Conservation (phyloP, 441 rosid species). For the Arabidopsis hybrid region DNA sequence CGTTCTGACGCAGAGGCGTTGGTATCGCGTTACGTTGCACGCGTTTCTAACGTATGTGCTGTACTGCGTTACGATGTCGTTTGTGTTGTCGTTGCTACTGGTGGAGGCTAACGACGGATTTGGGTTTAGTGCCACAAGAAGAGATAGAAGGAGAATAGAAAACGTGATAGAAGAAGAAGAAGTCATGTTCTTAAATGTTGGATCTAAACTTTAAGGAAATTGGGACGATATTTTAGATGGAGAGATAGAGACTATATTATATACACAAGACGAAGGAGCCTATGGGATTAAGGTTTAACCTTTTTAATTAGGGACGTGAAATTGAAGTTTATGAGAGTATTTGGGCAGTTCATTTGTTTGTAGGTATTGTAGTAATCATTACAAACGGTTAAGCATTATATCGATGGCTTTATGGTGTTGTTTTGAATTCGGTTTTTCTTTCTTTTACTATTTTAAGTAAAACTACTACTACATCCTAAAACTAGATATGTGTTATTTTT, state of each 20-base stretch:
- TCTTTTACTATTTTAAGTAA: conserved; percentile 13
- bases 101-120: conserved; percentile 22
- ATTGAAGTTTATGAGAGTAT: conserved; percentile 5
- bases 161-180: conserved; percentile 17
- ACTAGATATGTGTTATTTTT: not conserved
- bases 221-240: not conserved
- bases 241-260: conserved; percentile 1
- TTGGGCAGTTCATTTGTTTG: conserved; percentile 22
- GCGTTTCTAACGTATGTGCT: conserved; percentile 62
- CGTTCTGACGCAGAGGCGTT: conserved; percentile 61
- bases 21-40: conserved; percentile 75
- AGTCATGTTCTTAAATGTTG: conserved; percentile 10
- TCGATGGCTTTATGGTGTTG: not conserved
- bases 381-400: conserved; percentile 10
- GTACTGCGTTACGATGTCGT: conserved; percentile 21
- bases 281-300: not conserved
- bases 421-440: conserved; percentile 13
- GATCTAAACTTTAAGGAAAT: conserved; percentile 14
- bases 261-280: conserved; percentile 10
- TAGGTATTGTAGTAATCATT: conserved; percentile 7
- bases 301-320: conserved; percentile 32
- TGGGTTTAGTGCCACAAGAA: conserved; percentile 7
- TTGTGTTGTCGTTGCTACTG: conserved; percentile 25
- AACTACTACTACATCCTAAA: conserved; percentile 11
- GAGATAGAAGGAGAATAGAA: not conserved